phyloP scores from a whole-genome alignment of 805 yeast genomes.

The Ogataea methanolica region DNA sequence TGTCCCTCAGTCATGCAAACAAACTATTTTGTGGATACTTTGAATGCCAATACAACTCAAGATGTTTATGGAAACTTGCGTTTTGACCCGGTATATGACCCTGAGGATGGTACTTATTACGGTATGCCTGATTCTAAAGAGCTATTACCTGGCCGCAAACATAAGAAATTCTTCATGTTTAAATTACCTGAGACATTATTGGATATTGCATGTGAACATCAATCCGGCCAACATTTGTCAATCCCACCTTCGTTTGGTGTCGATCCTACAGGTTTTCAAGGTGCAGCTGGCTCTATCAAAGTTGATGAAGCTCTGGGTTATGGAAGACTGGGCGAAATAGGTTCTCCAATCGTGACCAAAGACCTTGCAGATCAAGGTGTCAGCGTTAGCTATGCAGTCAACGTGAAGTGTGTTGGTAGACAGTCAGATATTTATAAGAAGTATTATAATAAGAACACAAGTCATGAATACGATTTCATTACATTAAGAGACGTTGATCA shows the following conservation, averaged over 20 bases:
- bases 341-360: slow-evolving; percentile 47
- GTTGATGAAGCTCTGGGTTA: slow-evolving; percentile 44
- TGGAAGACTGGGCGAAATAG: slow-evolving; percentile 45
- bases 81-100: slow-evolving; percentile 8
- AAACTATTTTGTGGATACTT: neutral
- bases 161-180: slow-evolving; percentile 55
- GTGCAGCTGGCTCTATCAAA: slow-evolving; percentile 21
- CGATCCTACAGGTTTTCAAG: slow-evolving; percentile 23
- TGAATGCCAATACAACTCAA: slow-evolving; percentile 8
- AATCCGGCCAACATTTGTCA: slow-evolving; percentile 28
- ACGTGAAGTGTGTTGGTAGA: slow-evolving; percentile 51
- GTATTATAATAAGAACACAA: slow-evolving; percentile 13
- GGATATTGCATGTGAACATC: slow-evolving; percentile 48
- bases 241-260: slow-evolving; percentile 40
- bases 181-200: slow-evolving; percentile 48
- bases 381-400: slow-evolving; percentile 48
- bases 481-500: slow-evolving; percentile 15
- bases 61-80: too few species aligned
- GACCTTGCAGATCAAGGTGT: slow-evolving; percentile 39
- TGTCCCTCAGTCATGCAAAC: neutral
- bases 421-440: slow-evolving; percentile 25
- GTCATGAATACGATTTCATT: slow-evolving; percentile 22
- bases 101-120: slow-evolving; percentile 22
- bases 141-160: slow-evolving; percentile 41
- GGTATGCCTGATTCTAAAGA: slow-evolving; percentile 43